Evolutionary conservation across 768 basidiomycete genomes (phyloP).

Genomic region (Auriscalpium vulgare): DNA sequence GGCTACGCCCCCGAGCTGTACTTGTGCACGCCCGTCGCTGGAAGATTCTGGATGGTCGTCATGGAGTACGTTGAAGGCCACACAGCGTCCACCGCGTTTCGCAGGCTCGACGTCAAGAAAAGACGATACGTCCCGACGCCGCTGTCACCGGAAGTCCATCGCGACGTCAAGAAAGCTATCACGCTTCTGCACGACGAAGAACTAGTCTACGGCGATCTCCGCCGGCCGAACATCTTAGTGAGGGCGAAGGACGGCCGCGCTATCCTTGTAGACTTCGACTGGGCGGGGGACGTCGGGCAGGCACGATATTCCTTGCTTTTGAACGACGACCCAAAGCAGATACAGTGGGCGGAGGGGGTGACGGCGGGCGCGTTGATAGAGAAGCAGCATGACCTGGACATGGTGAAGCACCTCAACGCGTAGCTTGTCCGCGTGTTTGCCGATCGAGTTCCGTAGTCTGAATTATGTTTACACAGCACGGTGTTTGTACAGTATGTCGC

Average conservation of each 20-base stretch:
- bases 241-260: not conserved
- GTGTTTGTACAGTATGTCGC: too few relatives aligned
- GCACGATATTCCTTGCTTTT: conserved; percentile 1
- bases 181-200: conserved; percentile 1
- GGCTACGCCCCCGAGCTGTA: conserved; percentile 7
- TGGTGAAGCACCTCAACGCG: not conserved
- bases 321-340: not conserved
- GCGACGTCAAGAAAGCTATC: conserved; percentile 6
- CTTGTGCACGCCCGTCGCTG: conserved; percentile 1
- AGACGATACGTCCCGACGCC: too few relatives aligned
- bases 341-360: not conserved
- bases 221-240: conserved; percentile 5
- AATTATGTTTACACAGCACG: too few relatives aligned
- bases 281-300: conserved; percentile 1
- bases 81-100: not conserved
- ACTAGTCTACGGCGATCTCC: conserved; percentile 12
- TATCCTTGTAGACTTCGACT: conserved; percentile 13
- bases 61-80: conserved; percentile 10
- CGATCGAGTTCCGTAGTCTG: too few relatives aligned
- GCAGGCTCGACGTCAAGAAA: not conserved
- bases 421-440: not conserved
- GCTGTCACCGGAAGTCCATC: not conserved
- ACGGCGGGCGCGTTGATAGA: not conserved
- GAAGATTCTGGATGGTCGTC: conserved; percentile 11
- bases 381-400: conserved; percentile 6